A percentile compares a stretch with the other conserved stretches of the same genome.
These are phyloP conservation scores for Opeltia flavorubescens DNA, from an alignment of 495 filamentous ascomycete species.

Conservation along the genomic window DNA sequence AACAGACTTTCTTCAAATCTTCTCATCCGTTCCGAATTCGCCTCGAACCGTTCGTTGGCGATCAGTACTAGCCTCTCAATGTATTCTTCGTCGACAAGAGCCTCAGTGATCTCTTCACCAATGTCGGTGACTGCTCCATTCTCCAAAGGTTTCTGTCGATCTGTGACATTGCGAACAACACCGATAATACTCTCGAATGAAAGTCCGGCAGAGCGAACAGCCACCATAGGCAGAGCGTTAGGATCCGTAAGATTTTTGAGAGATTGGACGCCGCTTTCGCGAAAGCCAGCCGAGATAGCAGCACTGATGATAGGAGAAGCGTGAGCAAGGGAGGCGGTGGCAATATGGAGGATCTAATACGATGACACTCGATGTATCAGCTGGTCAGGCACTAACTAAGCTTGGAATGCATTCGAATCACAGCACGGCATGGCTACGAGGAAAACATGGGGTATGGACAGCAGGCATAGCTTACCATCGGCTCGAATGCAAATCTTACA, in stretches of 20 bases:
- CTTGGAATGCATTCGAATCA: background rate
- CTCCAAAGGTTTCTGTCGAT: background rate
- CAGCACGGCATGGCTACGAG: background rate
- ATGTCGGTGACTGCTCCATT: constrained; percentile 11
- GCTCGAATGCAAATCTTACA: constrained; percentile 85
- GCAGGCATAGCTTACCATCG: constrained; percentile 51
- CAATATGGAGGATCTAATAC: constrained; percentile 70
- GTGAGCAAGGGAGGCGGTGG: constrained; percentile 54
- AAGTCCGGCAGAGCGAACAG: constrained; percentile 65
- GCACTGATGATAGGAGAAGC: constrained; percentile 59
- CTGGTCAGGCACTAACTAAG: background rate
- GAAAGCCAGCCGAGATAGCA: constrained; percentile 68
- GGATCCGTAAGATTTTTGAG: constrained; percentile 25
- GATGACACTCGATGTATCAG: background rate
- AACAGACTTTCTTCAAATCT: constrained; percentile 40
- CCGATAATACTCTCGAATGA: constrained; percentile 69
- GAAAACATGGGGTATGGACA: background rate
- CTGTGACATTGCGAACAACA: constrained; percentile 18
- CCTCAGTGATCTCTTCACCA: constrained; percentile 20
- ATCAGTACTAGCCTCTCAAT: constrained; percentile 49
- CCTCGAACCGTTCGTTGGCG: constrained; percentile 60
- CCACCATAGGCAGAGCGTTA: constrained; percentile 56
- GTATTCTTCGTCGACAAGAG: constrained; percentile 40
- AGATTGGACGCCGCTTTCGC: constrained; percentile 63
- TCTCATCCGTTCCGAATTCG: constrained; percentile 56